Base-by-base conservation (phyloP, 805 yeast species). In the Starmerella etchellsii region DNA sequence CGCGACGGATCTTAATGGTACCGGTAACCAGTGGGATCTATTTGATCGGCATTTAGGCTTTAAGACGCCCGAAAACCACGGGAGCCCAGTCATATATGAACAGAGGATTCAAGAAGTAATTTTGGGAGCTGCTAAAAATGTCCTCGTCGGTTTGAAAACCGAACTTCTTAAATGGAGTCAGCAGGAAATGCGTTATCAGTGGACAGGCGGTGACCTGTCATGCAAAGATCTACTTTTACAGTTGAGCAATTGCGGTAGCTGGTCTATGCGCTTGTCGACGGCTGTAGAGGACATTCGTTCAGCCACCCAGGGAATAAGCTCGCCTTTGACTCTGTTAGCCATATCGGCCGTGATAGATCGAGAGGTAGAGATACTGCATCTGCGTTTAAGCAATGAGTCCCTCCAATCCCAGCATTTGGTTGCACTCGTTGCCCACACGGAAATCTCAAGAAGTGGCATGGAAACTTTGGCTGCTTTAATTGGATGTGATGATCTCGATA, bases 401-500 rank as follows among this genome's bases (percentile, higher is more conserved):
- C 8, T 1, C n/a, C 22, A 19, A 8, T 2, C 33, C 2, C 15
- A 27, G 3, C 26, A 26, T 2, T 18, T 34, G 8, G 16, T 34
- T 2, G 34, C 21, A 15, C 42, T 47, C 8, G 30, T 26, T 8
- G n/a, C 23, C 10, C 20, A 16, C 4, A n/a, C 32, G 18, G n/a
- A 21, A 4, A 10, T 9, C 1, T 7, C 25, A 1, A 5, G 29
- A 2, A 24, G 19, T 9, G 27, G 33, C 2, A 34, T 40, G 14
- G 18, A 36, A 5, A 21, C 13, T 1, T 37, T 51, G 14, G 49
- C 52, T 15, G 29, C 38, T 20, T 41, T 51, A 3, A 19, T 51
- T 4, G 54, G 53, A 14, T 51, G 54, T 28, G 39, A 38, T 2
- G 37, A 47, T 22, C 36, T 47, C 16, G 10, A 14, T 1, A 6